Base-by-base conservation (phyloP, 129 eudicot genomes). In the Pittosporum tobira region DNA sequence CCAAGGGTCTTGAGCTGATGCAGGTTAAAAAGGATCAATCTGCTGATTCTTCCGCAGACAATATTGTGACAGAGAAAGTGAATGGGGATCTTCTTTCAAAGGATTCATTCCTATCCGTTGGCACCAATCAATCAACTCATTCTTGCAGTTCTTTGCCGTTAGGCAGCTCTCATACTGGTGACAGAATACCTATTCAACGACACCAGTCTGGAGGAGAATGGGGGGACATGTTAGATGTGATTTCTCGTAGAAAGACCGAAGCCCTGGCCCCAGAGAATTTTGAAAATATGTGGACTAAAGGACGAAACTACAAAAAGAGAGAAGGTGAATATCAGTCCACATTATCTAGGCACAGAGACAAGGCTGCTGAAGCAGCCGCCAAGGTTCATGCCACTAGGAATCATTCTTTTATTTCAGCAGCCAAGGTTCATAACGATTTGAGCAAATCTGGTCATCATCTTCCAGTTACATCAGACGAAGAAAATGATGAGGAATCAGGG, bases 201-300 rank as follows among this genome's bases (percentile, higher is more conserved):
- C 76, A 78, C 26, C 65, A 28, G 13, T 77, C 91, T 18, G 87
- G 94, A 42, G 87, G 78, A 56, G 94, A 84, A 81, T 87, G 96
- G 96, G 88, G 82, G 67, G 81, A 81, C 58, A 76, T 44, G 67
- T 62, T 84, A 49, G 99, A 87, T 74, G 36, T 62, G 58, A 25
- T 79, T 50, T 74, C 94, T 53, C 94, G 82, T 45, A 79, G 82
- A 72, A 93, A 87, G 64, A 84, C 94, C 18, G 85, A 79, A 70
- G 77, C 93, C 58, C 79, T 93, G 73, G 84, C 99, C 73, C 96
- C 99, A 13, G 96, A 93, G 65, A 74, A 87, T 77, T 72, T 87
- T 27, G 99, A 93, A 46, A 87, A 93, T 58, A 79, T 93, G 86
- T 93, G 99, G 99, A 62, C 99, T 6, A 87, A 79, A 68, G 94